Base-by-base conservation (phyloP, 1,284 basidiomycete genomes). In the Cryptococcus neoformans region DNA sequence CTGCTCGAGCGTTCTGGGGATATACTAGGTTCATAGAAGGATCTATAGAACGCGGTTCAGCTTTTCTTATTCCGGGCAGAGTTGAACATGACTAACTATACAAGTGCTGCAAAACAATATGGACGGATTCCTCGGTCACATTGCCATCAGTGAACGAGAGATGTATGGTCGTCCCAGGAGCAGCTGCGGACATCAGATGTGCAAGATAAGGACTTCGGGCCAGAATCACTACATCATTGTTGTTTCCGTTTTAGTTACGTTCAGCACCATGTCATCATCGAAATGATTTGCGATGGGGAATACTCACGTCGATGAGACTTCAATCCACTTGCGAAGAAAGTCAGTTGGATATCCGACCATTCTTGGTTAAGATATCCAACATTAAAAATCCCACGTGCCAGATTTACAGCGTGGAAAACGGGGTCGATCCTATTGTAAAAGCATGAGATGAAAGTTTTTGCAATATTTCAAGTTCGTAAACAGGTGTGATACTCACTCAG, bases 171-270 rank as follows among this genome's bases (percentile, higher is more conserved):
- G 59, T 85, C 82, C 58, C 87, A 83, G 63, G 88, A 85, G 62
- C 86, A 47, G 68, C 66, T 58, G 64, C 62, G 44, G 57, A 85
- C 85, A 93, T 88, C 64, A 91, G 80, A 72, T 90, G 89, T 44
- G 86, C 87, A 66, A 92, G 83, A 77, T 85, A 90, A 46, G 91
- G 90, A 40, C 89, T 91, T 55, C 88, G 86, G 56, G 89, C 89
- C 58, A 93, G 81, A 65, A 92, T 87, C 74, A 93, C 87, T 64
- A 86, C 83, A 75, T 5, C 10, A 49, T 28, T n/a, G 12, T 11
- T 47, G n/a, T n/a, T n/a, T n/a, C n/a, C 41, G 17, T 14, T 17
- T n/a, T 17, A 44, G 41, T 6, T 14, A 17, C 41, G 6, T 6
- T 21, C 11, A 14, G 21, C 8, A 11, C 45, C 6, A 28, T 11